phyloP scores from a whole-genome alignment of 306 rosid genomes.

The Sicyos baderoa region DNA sequence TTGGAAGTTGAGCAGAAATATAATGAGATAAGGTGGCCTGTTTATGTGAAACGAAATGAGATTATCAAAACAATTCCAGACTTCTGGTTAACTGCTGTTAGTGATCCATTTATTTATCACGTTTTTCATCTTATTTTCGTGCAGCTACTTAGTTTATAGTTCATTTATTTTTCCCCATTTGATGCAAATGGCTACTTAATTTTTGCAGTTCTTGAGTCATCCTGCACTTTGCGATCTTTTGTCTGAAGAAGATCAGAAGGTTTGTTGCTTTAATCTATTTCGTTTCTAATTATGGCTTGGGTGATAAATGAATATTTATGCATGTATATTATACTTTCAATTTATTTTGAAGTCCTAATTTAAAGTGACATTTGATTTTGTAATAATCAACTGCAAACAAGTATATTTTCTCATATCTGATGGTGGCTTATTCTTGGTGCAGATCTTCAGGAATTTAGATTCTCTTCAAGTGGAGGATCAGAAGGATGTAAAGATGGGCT shows the following conservation, averaged over 20 bases:
- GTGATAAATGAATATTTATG: neutral
- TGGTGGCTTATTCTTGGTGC: conserved; percentile 21
- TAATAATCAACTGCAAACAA: too few species aligned
- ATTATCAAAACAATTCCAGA: conserved; percentile 70
- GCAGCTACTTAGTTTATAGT: neutral
- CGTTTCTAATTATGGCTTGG: neutral
- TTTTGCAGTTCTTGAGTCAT: conserved; percentile 76
- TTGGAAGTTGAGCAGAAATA: conserved; percentile 65
- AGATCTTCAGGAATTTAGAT: conserved; percentile 54
- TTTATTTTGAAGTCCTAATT: too few species aligned
- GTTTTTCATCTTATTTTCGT: too few species aligned
- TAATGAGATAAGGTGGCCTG: conserved; percentile 61
- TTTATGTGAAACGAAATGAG: conserved; percentile 51
- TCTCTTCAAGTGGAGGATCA: conserved; percentile 54
- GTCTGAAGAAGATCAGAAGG: conserved; percentile 58
- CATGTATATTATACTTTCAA: too few species aligned
- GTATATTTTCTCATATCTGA: conserved; percentile 12
- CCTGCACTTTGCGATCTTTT: conserved; percentile 66
- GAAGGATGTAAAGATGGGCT: conserved; percentile 51
- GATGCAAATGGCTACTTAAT: conserved; percentile 8
- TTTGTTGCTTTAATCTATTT: conserved; percentile 20
- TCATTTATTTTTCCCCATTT: neutral
- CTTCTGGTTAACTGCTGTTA: conserved; percentile 82
- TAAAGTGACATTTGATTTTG: too few species aligned
- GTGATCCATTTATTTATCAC: conserved; percentile 26